Conservation (phyloP, 2,329 filamentous ascomycete genomes). For the Hypoxylon sp. region DNA sequence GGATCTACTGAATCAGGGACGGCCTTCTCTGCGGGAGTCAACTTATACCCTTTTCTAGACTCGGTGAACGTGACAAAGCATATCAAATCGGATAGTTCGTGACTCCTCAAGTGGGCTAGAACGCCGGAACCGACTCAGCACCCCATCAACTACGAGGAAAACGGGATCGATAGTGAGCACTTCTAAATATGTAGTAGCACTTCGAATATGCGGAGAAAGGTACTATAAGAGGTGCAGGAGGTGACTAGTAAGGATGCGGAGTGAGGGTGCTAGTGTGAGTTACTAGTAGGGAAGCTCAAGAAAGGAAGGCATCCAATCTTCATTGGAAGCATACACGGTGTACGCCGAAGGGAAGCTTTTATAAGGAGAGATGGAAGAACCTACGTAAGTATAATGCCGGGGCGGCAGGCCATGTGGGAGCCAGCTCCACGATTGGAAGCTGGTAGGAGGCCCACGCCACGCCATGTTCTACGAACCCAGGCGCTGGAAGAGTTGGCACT, state of each 20-base stretch:
- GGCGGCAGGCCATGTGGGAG: slow-evolving; percentile 21
- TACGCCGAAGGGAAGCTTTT: slow-evolving; percentile 18
- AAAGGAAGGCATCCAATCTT: slow-evolving; percentile 12
- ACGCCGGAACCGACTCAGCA: slow-evolving; percentile 17
- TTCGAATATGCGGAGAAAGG: slow-evolving; percentile 7
- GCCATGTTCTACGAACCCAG: slow-evolving; percentile 30
- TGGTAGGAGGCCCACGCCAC: slow-evolving; percentile 29
- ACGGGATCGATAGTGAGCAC: slow-evolving; percentile 14
- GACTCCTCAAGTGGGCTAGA: slow-evolving; percentile 19
- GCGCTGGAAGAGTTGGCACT: slow-evolving; percentile 25
- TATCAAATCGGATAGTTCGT: slow-evolving; percentile 23
- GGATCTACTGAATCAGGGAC: slow-evolving; percentile 8
- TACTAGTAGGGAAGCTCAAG: slow-evolving; percentile 14
- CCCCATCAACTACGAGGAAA: slow-evolving; percentile 19
- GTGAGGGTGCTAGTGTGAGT: slow-evolving; percentile 1
- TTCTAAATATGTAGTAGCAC: slow-evolving; percentile 9
- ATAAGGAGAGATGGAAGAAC: slow-evolving; percentile 21
- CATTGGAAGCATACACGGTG: slow-evolving; percentile 20
- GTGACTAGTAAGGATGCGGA: slow-evolving; percentile 8
- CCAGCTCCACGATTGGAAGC: slow-evolving; percentile 32
- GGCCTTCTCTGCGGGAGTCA: slow-evolving; percentile 9
- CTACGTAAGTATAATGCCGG: slow-evolving; percentile 29
- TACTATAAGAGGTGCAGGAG: background rate
- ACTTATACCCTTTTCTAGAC: slow-evolving; percentile 18
- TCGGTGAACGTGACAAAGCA: slow-evolving; percentile 27